Base-by-base conservation (phyloP, 148 eudicot species). In the Persicaria maculosa region DNA sequence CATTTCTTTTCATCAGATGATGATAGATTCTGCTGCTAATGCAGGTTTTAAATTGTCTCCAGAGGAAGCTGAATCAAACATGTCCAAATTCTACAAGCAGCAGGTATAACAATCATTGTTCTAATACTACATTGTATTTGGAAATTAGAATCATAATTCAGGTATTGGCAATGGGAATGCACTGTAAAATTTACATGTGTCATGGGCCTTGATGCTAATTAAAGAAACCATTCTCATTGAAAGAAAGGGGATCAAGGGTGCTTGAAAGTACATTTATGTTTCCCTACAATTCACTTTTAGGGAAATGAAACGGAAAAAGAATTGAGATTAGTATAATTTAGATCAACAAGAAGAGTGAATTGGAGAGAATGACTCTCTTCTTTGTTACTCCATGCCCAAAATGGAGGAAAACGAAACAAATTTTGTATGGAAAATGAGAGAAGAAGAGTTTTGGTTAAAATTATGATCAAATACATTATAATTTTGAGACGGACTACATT, bases 81-180 rank as follows among this genome's bases (percentile, higher is more conserved):
- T 76, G 74, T 58, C 80, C 70, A 47, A 67, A 55, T 74, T 74
- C 59, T 74, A 77, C 79, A 65, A 58, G 77, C 72, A 83, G 71
- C 82, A 80, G 80, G 85, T 83, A 20, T 54, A 36, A 12, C 45
- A 31, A 36, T 45, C 68, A 64, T 64, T 31, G n/a, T 9, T 64
- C 64, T 58, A 20, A 19, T 20, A 9, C 64, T 17, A 17, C 17
- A 20, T 58, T 19, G 36, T 58, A 19, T 58, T 19, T 58, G 9
- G 9, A 17, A 17, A 17, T 5, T 57, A 57, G 6, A 58, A 53
- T 53, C 57, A 53, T 53, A 53, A 6, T 58, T 20, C 64, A 20
- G 36, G 64, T 58, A 6, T 58, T 58, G 20, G 64, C 31, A 4
- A 19, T 64, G 20, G 64, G 64, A 4, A 19, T 64, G 5, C 10